Evolutionary conservation across 148 eudicot genomes (phyloP).

Genomic region (Camellia granthamiana): DNA sequence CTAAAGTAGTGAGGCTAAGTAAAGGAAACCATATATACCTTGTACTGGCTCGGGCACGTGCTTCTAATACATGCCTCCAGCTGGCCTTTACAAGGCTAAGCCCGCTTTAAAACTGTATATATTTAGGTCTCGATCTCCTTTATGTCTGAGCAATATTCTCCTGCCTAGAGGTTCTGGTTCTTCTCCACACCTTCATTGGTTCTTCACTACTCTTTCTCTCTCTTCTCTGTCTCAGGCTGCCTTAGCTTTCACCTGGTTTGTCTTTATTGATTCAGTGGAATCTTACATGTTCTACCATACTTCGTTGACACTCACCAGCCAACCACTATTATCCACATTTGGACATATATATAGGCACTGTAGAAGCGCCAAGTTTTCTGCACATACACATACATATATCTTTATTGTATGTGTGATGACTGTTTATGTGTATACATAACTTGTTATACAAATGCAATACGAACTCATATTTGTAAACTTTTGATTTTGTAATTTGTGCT

Average conservation of each 20-base stretch:
- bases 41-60: background rate
- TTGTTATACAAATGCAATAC: background rate
- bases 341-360: background rate
- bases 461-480: background rate
- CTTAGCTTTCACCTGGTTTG: background rate
- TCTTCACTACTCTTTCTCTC: background rate
- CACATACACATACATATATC: background rate
- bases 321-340: background rate
- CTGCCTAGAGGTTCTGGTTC: background rate
- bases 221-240: background rate
- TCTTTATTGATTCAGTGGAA: background rate
- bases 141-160: background rate
- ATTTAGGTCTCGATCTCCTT: background rate
- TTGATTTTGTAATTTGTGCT: background rate
- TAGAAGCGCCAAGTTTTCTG: background rate
- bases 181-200: background rate
- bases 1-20: background rate
- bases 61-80: background rate
- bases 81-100: background rate
- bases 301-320: background rate
- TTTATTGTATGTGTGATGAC: background rate
- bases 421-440: background rate
- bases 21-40: background rate
- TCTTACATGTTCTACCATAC: background rate
- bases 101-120: background rate